A percentile compares a stretch with the other conserved stretches of the same genome.
These are phyloP conservation scores for Meyerozyma sp. DNA, from an alignment of 1,139 yeast species.

Conservation along the genomic window DNA sequence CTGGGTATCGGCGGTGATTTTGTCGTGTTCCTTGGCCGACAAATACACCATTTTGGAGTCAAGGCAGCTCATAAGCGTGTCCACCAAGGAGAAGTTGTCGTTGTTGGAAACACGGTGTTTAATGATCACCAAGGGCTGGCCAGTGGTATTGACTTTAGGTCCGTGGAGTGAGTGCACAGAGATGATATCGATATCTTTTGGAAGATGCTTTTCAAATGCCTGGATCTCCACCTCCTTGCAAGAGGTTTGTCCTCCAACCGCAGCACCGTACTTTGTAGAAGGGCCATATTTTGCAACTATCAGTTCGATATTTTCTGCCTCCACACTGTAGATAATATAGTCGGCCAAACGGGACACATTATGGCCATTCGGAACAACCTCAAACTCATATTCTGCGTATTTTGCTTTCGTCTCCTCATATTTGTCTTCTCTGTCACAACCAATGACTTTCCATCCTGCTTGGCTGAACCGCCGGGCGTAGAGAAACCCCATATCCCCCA, in stretches of 20 bases:
- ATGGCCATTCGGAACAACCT: slow-evolving; percentile 70
- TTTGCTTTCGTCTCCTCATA: slow-evolving; percentile 44
- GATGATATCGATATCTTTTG: slow-evolving; percentile 74
- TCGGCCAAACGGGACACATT: slow-evolving; percentile 76
- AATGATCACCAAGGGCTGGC: slow-evolving; percentile 88
- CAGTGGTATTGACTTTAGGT: slow-evolving; percentile 80
- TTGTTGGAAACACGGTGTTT: slow-evolving; percentile 62
- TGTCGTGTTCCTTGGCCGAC: slow-evolving; percentile 82
- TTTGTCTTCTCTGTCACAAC: slow-evolving; percentile 77
- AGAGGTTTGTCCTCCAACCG: slow-evolving; percentile 98
- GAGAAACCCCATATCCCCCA: slow-evolving; percentile 93
- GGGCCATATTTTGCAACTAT: slow-evolving; percentile 80
- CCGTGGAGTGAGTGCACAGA: slow-evolving; percentile 93
- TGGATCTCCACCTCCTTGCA: slow-evolving; percentile 87
- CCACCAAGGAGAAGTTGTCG: slow-evolving; percentile 51
- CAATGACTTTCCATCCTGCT: slow-evolving; percentile 90
- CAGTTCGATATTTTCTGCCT: slow-evolving; percentile 71
- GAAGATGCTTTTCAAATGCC: slow-evolving; percentile 75
- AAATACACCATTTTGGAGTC: slow-evolving; percentile 74
- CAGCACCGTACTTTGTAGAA: slow-evolving; percentile 77
- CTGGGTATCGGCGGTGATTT: slow-evolving; percentile 95
- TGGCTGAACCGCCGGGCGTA: slow-evolving; percentile 73
- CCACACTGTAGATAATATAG: slow-evolving; percentile 82
- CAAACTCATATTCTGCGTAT: slow-evolving; percentile 41
- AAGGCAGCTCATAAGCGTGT: slow-evolving; percentile 61